Percentiles rank a stretch among this genome's conserved stretches.
These are phyloP conservation scores for Elaeis oleifera DNA, from an alignment of 202 grass and related monocot genomes.

Conservation along the genomic window DNA sequence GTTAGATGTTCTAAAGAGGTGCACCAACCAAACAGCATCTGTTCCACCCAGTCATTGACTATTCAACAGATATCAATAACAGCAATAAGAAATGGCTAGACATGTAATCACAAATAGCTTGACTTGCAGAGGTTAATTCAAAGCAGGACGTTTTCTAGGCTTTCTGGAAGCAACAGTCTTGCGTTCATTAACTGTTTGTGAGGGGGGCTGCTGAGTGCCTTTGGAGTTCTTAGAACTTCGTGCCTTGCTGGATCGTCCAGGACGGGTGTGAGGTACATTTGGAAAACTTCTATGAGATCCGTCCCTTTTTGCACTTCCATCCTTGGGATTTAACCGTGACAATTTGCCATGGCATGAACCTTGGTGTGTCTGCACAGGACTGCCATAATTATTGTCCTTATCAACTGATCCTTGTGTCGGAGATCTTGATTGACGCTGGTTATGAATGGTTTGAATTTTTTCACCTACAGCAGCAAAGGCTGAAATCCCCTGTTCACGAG, in stretches of 20 bases:
- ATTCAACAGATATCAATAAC: too few species aligned
- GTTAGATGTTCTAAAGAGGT: too few species aligned
- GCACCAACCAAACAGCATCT: too few species aligned
- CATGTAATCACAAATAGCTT: too few species aligned
- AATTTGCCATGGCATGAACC: not conserved
- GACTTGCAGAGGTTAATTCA: too few species aligned
- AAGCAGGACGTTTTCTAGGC: constrained; percentile 12
- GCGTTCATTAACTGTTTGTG: not conserved
- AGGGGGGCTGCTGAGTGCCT: not conserved
- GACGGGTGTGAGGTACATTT: not conserved
- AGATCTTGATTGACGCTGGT: constrained; percentile 1
- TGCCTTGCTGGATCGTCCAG: constrained; percentile 3
- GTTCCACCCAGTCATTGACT: too few species aligned
- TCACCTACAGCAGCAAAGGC: not conserved
- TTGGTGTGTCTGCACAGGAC: not conserved
- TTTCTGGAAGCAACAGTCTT: constrained; percentile 14
- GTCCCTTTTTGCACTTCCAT: constrained; percentile 7
- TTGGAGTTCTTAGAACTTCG: constrained; percentile 3
- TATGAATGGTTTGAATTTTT: not conserved
- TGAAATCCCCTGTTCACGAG: constrained; percentile 2
- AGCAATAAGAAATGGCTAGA: too few species aligned
- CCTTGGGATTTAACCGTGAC: not conserved
- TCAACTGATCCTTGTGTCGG: constrained; percentile 1
- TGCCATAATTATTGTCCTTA: not conserved
- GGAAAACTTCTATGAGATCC: not conserved